Percentiles rank a stretch among this genome's conserved stretches.
phyloP scores from a whole-genome alignment of 495 filamentous ascomycete genomes.

The Penicillium dipodomyicola region DNA sequence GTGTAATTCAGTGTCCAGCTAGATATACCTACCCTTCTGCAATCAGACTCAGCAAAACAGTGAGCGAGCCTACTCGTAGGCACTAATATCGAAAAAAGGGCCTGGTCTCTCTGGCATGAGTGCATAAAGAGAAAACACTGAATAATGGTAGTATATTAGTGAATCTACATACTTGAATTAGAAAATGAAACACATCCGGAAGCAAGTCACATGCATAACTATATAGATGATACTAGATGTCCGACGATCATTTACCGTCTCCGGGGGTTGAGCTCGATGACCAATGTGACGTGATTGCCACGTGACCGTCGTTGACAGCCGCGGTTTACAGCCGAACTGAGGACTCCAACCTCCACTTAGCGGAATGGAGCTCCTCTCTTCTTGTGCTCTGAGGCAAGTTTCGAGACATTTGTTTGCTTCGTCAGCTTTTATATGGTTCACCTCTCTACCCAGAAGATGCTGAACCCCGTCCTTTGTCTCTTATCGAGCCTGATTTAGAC shows the following conservation, averaged over 20 bases:
- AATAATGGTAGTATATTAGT: background rate
- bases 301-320: slow-evolving; percentile 13
- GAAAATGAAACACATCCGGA: background rate
- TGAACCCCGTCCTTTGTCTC: slow-evolving; percentile 4
- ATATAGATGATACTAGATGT: background rate
- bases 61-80: background rate
- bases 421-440: background rate
- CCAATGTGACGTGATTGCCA: slow-evolving; percentile 7
- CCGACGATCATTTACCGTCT: background rate
- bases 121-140: background rate
- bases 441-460: slow-evolving; percentile 8
- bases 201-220: background rate
- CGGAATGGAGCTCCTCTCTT: slow-evolving; percentile 1
- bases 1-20: too few species aligned
- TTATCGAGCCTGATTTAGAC: slow-evolving; percentile 4
- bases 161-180: background rate
- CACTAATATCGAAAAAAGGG: background rate
- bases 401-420: background rate
- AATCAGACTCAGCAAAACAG: too few species aligned
- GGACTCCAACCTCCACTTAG: slow-evolving; percentile 10
- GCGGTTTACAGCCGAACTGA: slow-evolving; percentile 12
- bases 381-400: background rate
- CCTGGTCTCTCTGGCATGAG: background rate
- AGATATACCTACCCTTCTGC: too few species aligned
- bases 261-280: background rate